Evolutionary conservation across 192 early-diverging fungal genomes (phyloP).

Genomic region (Paraglomus brasilianum): DNA sequence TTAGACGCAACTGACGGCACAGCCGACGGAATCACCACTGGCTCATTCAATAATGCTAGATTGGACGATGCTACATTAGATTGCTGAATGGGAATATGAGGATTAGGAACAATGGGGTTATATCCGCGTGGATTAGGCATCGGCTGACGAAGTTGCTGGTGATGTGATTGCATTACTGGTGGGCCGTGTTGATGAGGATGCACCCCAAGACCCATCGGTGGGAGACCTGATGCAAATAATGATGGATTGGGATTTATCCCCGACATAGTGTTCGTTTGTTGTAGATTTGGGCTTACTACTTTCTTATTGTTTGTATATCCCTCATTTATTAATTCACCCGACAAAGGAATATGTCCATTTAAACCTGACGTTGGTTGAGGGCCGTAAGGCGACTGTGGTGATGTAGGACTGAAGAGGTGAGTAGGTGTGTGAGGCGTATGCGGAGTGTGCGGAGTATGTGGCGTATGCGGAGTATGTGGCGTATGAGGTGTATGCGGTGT

Average conservation of each 20-base stretch:
- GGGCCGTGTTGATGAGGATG: constrained; percentile 28
- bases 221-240: constrained; percentile 24
- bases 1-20: constrained; percentile 12
- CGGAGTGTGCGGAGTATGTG: constrained; percentile 2
- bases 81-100: constrained; percentile 26
- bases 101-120: constrained; percentile 18
- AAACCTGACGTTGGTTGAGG: constrained; percentile 1
- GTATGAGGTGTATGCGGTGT: constrained; percentile 6
- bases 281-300: constrained; percentile 25
- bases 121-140: constrained; percentile 25
- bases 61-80: constrained; percentile 25
- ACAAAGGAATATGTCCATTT: constrained; percentile 18
- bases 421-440: neutral
- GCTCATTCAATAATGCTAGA: constrained; percentile 27
- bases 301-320: constrained; percentile 31
- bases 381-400: constrained; percentile 17
- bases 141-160: constrained; percentile 23
- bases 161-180: constrained; percentile 29
- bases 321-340: constrained; percentile 27
- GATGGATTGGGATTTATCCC: constrained; percentile 29
- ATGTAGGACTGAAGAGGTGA: constrained; percentile 18
- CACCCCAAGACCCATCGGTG: constrained; percentile 15
- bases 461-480: constrained; percentile 3
- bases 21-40: constrained; percentile 1
- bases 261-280: constrained; percentile 30